phyloP scores from a whole-genome alignment of 176 grass and related monocot genomes.

The Ampelocalamus luodianensis region DNA sequence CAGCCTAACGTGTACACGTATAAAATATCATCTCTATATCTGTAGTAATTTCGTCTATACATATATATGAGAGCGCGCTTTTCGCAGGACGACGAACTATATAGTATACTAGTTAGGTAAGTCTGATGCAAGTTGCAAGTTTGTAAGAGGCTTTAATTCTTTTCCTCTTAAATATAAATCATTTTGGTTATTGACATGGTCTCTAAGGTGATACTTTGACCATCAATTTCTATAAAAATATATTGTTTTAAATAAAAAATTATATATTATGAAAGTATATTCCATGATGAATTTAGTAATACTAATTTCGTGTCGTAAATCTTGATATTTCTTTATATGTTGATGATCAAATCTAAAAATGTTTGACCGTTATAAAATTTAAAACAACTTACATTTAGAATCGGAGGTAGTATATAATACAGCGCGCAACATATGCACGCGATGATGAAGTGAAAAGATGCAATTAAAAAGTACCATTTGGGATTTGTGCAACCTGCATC shows the following conservation, averaged over 20 bases:
- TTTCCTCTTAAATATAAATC: not conserved
- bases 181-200: no score
- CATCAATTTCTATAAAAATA: no score
- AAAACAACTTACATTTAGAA: no score
- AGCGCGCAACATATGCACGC: slow-evolving; percentile 34
- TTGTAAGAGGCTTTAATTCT: not conserved
- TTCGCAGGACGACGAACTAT: not conserved
- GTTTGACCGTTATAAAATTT: no score
- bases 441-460: slow-evolving; percentile 57
- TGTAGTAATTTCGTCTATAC: not conserved
- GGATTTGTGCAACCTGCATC: slow-evolving; percentile 49
- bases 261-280: no score
- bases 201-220: no score
- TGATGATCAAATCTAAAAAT: no score
- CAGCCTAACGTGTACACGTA: not conserved
- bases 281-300: no score
- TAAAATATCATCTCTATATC: slow-evolving; percentile 32
- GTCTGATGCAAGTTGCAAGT: slow-evolving; percentile 28
- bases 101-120: not conserved
- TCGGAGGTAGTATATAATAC: not conserved
- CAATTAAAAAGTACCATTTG: slow-evolving; percentile 48
- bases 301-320: no score
- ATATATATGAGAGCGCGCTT: not conserved
- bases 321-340: no score
- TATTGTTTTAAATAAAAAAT: no score